A percentile compares a stretch with the other conserved stretches of the same genome.
These are phyloP conservation scores for Luffa aegyptiaca DNA, from an alignment of 306 rosid species.

Conservation along the genomic window DNA sequence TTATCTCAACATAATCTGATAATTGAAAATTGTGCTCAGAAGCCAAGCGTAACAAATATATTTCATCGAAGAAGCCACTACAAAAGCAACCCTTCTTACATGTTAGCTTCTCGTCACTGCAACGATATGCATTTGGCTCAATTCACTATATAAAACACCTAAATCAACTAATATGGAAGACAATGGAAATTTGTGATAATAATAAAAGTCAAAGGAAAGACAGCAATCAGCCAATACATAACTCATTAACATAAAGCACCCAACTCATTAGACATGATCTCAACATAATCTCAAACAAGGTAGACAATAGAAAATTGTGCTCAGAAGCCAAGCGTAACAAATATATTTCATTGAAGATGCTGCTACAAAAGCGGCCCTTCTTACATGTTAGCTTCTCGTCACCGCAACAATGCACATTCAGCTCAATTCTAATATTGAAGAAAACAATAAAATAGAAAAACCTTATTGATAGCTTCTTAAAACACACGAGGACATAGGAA, in stretches of 20 bases:
- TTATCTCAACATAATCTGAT: too few species aligned
- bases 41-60: conserved; percentile 80
- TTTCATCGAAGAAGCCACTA: conserved; percentile 42
- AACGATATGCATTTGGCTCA: not conserved
- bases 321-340: conserved; percentile 94
- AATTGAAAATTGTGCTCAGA: conserved; percentile 35
- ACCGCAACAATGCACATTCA: conserved; percentile 1
- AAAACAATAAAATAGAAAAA: not conserved
- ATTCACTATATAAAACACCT: too few species aligned
- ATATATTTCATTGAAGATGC: conserved; percentile 43
- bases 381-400: conserved; percentile 41
- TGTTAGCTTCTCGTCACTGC: conserved; percentile 34
- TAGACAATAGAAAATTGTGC: conserved; percentile 17
- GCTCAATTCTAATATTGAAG: not conserved
- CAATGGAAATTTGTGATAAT: too few species aligned
- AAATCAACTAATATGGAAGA: too few species aligned
- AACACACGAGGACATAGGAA: not conserved
- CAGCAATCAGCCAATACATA: too few species aligned
- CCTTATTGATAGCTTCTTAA: not conserved
- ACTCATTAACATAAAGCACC: too few species aligned
- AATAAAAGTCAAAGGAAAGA: too few species aligned
- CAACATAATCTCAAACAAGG: conserved; percentile 25
- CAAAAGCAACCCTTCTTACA: conserved; percentile 25
- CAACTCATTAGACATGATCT: too few species aligned
- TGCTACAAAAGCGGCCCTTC: conserved; percentile 20